Evolutionary conservation across 2,329 filamentous ascomycete species (phyloP).

Genomic region (Fonsecaea pugnacius): DNA sequence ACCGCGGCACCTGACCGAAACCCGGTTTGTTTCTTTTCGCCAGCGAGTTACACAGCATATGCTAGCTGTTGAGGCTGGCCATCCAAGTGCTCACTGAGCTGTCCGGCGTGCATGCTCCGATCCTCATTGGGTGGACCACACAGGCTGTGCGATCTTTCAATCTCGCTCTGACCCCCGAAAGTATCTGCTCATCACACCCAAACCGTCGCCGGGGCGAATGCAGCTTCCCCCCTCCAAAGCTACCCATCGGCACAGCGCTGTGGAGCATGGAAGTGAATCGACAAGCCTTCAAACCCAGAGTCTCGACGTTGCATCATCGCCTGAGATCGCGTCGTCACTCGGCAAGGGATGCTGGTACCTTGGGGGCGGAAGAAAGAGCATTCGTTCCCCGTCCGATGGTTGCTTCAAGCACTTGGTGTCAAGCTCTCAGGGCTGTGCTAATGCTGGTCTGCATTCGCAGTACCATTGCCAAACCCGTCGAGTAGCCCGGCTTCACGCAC

Average conservation of each 20-base stretch:
- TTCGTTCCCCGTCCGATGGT: slow-evolving; percentile 16
- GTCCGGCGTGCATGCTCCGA: not conserved
- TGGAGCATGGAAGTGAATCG: not conserved
- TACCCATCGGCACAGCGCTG: not conserved
- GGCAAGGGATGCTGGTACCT: slow-evolving; percentile 4
- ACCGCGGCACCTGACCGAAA: slow-evolving; percentile 4
- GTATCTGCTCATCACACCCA: not conserved
- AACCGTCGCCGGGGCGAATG: not conserved
- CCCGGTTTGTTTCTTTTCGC: not conserved
- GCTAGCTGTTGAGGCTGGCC: not conserved
- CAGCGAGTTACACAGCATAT: slow-evolving; percentile 14
- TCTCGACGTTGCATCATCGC: not conserved
- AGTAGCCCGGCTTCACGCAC: slow-evolving; percentile 87
- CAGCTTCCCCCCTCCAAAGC: not conserved
- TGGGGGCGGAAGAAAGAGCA: not conserved
- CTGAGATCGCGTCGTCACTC: slow-evolving; percentile 13
- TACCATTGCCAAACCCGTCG: slow-evolving; percentile 48
- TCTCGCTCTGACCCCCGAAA: not conserved
- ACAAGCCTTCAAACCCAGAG: not conserved
- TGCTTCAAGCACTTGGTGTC: not conserved
- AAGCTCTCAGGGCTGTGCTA: slow-evolving; percentile 6
- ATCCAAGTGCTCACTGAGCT: not conserved
- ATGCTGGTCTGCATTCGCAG: slow-evolving; percentile 17
- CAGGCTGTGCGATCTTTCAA: slow-evolving; percentile 6
- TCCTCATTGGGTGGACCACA: not conserved